A percentile compares a stretch with the other conserved stretches of the same genome.
These are phyloP conservation scores for Niebla homalea DNA, from an alignment of 495 filamentous ascomycete genomes.

Conservation along the genomic window DNA sequence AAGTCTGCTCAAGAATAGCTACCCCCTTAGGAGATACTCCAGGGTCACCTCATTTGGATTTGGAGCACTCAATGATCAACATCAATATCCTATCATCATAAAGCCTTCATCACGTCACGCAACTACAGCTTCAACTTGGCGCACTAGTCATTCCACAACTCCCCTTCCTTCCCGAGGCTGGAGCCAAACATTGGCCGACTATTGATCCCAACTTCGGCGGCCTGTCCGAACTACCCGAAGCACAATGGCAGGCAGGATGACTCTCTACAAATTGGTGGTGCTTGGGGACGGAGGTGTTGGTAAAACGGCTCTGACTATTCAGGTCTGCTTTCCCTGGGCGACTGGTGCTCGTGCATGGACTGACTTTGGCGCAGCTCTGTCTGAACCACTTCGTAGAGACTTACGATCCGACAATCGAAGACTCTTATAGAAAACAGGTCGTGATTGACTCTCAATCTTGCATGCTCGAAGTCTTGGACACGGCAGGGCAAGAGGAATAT, in stretches of 20 bases:
- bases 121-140: no score
- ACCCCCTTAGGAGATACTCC: no score
- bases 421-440: conserved; percentile 96
- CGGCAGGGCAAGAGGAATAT: conserved; percentile 98
- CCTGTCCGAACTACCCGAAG: no score
- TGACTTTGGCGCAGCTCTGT: conserved; percentile 41
- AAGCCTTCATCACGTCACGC: no score
- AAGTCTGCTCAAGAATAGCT: no score
- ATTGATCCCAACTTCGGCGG: no score
- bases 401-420: conserved; percentile 95
- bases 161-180: no score
- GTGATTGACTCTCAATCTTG: conserved; percentile 93
- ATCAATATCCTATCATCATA: no score
- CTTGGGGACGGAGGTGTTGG: conserved; percentile 87
- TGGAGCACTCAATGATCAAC: no score
- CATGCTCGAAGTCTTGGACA: conserved; percentile 98
- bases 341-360: not conserved
- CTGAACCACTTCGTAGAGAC: conserved; percentile 72
- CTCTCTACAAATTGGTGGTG: conserved; percentile 96
- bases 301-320: conserved; percentile 95
- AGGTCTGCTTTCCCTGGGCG: conserved; percentile 43
- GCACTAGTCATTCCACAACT: no score
- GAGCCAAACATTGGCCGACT: no score
- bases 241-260: conserved; percentile 72
- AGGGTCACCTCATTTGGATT: no score